A percentile compares a stretch with the other conserved stretches of the same genome.
Conservation (phyloP, 768 basidiomycete genomes). For the Hortiboletus flavorubellus region DNA sequence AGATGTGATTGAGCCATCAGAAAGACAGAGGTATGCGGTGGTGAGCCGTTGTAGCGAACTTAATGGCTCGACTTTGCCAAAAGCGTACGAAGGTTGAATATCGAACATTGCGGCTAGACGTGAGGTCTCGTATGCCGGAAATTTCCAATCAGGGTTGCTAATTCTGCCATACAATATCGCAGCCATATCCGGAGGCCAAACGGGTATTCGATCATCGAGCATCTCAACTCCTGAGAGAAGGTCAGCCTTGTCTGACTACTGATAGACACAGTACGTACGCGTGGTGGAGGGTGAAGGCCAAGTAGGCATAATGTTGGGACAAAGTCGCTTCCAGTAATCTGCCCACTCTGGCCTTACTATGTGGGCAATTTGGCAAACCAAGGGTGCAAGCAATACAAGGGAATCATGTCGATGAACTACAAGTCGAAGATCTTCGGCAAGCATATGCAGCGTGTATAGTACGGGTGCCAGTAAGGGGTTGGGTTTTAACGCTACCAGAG, state of each 20-base stretch:
- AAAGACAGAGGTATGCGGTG: conserved; percentile 53
- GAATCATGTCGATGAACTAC: conserved; percentile 52
- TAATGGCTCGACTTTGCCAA: conserved; percentile 61
- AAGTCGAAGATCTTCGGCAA: conserved; percentile 69
- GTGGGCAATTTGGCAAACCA: conserved; percentile 61
- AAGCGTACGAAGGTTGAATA: conserved; percentile 53
- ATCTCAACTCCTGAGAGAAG: conserved; percentile 36
- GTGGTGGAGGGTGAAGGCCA: conserved; percentile 54
- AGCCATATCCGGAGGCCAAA: conserved; percentile 76
- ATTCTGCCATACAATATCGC: conserved; percentile 56
- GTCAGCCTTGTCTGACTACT: conserved; percentile 7
- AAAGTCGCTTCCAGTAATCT: conserved; percentile 88
- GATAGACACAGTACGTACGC: conserved; percentile 10
- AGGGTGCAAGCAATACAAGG: conserved; percentile 53
- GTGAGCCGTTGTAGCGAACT: conserved; percentile 51
- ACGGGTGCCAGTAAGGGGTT: conserved; percentile 53
- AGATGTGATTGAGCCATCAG: conserved; percentile 49
- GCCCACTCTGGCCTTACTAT: conserved; percentile 81
- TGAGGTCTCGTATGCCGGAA: conserved; percentile 43
- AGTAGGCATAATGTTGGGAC: conserved; percentile 54
- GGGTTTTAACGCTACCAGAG: conserved; percentile 29
- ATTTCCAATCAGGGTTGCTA: conserved; percentile 67
- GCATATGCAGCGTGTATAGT: conserved; percentile 72
- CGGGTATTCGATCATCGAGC: conserved; percentile 68
- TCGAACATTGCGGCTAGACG: conserved; percentile 50